These are phyloP conservation scores for Orbilia ellipsospora DNA, from an alignment of 2,329 filamentous ascomycete species.

Conservation along the genomic window DNA sequence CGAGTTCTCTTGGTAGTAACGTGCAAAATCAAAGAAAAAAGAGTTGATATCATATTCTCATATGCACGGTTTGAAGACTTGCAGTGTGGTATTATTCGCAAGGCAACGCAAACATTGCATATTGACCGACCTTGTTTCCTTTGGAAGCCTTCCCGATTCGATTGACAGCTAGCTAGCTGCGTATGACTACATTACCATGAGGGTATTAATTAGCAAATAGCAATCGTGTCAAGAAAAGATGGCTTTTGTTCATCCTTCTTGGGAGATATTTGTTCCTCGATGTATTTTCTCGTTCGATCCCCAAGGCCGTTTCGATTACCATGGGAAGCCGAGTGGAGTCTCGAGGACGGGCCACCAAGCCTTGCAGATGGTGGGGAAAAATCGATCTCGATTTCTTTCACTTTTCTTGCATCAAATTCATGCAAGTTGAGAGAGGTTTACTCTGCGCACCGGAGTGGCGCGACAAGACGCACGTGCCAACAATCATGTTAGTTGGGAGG, in stretches of 20 bases:
- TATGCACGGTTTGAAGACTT: constrained; percentile 19
- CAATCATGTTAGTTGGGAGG: constrained; percentile 22
- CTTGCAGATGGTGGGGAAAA: constrained; percentile 30
- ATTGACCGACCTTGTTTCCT: not conserved
- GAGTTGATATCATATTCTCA: constrained; percentile 37
- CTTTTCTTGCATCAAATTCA: not conserved
- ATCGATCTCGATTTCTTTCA: constrained; percentile 34
- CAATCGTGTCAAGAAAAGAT: no score
- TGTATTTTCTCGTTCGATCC: no score
- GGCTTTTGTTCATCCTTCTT: no score
- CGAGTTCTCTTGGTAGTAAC: no score
- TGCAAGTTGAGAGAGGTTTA: constrained; percentile 48
- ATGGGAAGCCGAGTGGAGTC: no score
- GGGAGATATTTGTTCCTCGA: no score
- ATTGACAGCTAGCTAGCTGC: no score
- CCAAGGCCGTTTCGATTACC: no score
- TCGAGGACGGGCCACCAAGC: no score
- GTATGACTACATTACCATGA: no score
- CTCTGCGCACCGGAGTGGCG: constrained; percentile 15
- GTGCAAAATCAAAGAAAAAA: not conserved
- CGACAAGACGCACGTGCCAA: constrained; percentile 49
- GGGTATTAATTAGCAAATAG: no score
- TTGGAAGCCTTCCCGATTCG: no score
- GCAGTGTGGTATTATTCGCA: constrained; percentile 54
- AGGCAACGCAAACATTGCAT: constrained; percentile 54